Base-by-base conservation (phyloP, 1,139 yeast genomes). In the Arxiozyma slooffiae region DNA sequence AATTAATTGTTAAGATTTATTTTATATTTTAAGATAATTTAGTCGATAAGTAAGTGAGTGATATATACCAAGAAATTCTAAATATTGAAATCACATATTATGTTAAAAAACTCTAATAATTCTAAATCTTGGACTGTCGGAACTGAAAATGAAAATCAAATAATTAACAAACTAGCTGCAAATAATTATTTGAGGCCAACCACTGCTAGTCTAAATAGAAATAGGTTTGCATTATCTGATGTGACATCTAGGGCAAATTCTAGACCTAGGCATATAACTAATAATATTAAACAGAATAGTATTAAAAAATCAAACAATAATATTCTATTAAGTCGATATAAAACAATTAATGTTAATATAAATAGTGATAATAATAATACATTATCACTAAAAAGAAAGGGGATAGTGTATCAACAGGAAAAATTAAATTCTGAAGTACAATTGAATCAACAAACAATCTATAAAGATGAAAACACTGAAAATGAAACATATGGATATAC, bases 181-280 rank as follows among this genome's bases (percentile, higher is more conserved):
- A 48, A 26, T 21, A 48, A 45, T 18, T 48, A 48, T 34, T 44
- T 48, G 48, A 48, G 41, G 37, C 50, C 50, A n/a, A 48, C 50
- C 3, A 39, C 45, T 3, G 48, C 50, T 21, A 48, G 50, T 38
- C 45, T 26, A 23, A 44, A 41, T 17, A 40, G 44, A 17, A 38
- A 24, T 20, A 39, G 52, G 7, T 14, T 43, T n/a, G 52, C 44
- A 7, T 40, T 49, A 18, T 21, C 42, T 20, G 52, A 49, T 38
- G 47, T 49, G 5, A 49, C 52, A n/a, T 38, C 42, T 18, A 45
- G 38, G 20, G 14, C 9, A 20, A 44, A 21, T 14, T 11, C n/a
- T 6, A 37, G 44, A 26, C 6, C 40, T 4, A 24, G 26, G 7
- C 22, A 16, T 1, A n/a, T 16, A 22, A n/a, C 44, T 34, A 24